A percentile compares a stretch with the other conserved stretches of the same genome.
Conservation (phyloP, 2,329 filamentous ascomycete genomes). For the Fusarium multiceps region DNA sequence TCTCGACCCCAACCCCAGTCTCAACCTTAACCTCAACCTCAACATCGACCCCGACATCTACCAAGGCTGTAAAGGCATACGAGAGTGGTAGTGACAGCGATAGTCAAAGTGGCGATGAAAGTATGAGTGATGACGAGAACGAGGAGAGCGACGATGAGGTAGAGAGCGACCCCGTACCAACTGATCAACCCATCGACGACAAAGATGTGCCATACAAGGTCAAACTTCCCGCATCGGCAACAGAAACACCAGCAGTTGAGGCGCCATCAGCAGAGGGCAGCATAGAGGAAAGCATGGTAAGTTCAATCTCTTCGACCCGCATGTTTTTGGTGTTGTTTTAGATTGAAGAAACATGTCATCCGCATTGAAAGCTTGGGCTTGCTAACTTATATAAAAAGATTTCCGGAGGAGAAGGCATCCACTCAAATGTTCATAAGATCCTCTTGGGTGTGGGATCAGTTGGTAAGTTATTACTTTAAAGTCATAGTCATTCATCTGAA, state of each 20-base stretch:
- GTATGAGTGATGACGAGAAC: slow-evolving; percentile 1
- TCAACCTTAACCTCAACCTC: not conserved
- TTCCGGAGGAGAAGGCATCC: slow-evolving; percentile 17
- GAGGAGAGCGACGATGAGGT: slow-evolving; percentile 1
- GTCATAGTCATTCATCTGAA: not conserved
- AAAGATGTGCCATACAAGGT: not conserved
- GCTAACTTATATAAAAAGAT: slow-evolving; percentile 30
- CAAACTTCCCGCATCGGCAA: slow-evolving; percentile 1
- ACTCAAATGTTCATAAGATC: slow-evolving; percentile 43
- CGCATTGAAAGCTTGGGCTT: not conserved
- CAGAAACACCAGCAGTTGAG: slow-evolving; percentile 11
- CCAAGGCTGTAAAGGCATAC: not conserved
- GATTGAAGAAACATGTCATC: not conserved
- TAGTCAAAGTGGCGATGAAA: slow-evolving; percentile 5
- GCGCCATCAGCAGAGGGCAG: slow-evolving; percentile 29
- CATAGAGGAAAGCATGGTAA: slow-evolving; percentile 30
- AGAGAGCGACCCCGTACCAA: not conserved
- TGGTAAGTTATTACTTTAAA: slow-evolving; percentile 28
- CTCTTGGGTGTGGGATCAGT: slow-evolving; percentile 40
- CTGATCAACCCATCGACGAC: not conserved
- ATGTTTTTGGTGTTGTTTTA: not conserved
- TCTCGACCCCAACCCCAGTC: not conserved
- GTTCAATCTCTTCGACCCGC: slow-evolving; percentile 10
- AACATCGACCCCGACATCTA: not conserved
- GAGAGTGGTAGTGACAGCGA: slow-evolving; percentile 7